phyloP scores from a whole-genome alignment of 2,329 filamentous ascomycete genomes.

The Colletotrichum gloeosporioides region DNA sequence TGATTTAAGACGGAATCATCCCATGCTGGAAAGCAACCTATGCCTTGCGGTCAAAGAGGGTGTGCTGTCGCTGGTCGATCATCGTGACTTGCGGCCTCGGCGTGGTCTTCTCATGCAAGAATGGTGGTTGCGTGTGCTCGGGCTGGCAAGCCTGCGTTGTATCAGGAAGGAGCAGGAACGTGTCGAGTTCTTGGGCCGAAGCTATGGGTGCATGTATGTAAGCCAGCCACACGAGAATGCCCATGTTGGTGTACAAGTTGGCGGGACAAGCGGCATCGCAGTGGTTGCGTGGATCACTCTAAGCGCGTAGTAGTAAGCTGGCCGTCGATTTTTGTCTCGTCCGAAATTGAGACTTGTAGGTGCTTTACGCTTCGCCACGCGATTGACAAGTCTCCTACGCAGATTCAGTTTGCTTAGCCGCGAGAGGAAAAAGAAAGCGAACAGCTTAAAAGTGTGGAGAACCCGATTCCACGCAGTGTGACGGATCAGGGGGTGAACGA shows the following conservation, averaged over 20 bases:
- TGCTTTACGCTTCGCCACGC: not conserved
- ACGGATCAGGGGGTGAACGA: not conserved
- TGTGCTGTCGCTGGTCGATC: not conserved
- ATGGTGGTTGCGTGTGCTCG: not conserved
- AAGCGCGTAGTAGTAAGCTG: not conserved
- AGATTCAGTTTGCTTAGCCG: not conserved
- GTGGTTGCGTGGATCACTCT: not conserved
- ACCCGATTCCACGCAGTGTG: not conserved
- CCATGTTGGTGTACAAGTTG: conserved; percentile 2
- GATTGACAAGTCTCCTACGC: not conserved
- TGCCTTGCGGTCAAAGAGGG: not conserved
- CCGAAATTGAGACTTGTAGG: not conserved
- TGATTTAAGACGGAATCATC: not conserved
- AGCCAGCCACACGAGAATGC: not conserved
- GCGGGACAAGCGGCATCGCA: not conserved
- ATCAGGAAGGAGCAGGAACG: not conserved
- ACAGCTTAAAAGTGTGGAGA: conserved; percentile 1
- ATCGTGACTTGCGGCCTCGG: not conserved
- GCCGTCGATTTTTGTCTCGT: not conserved
- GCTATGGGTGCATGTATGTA: not conserved
- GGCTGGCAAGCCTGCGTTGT: not conserved
- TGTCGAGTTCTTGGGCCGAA: not conserved
- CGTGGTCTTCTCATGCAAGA: not conserved
- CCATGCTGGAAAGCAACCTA: not conserved
- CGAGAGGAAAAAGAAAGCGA: conserved; percentile 13